Evolutionary conservation across 768 basidiomycete species (phyloP).

Genomic region (Podaxis sp.): DNA sequence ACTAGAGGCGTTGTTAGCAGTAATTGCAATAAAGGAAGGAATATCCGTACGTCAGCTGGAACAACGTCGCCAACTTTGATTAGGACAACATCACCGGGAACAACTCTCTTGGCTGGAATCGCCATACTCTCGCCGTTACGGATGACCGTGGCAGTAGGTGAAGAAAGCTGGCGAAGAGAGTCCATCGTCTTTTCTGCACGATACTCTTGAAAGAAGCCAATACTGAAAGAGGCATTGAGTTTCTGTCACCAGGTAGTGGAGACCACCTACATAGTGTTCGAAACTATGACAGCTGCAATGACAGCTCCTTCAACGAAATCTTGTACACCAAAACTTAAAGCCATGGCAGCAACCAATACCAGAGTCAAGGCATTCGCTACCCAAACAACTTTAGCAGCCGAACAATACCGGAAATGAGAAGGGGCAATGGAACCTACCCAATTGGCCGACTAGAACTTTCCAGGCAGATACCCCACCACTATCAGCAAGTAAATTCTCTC

Average conservation of each 20-base stretch:
- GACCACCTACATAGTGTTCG: slow-evolving; percentile 36
- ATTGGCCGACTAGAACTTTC: slow-evolving; percentile 32
- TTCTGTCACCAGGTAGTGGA: neutral
- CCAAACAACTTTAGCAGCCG: too few species aligned
- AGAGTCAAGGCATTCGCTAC: slow-evolving; percentile 41
- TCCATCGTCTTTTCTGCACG: slow-evolving; percentile 50
- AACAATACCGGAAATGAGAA: too few species aligned
- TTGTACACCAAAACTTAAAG: slow-evolving; percentile 52
- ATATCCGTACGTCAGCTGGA: slow-evolving; percentile 39
- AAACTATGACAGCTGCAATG: slow-evolving; percentile 41
- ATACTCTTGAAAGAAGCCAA: slow-evolving; percentile 49
- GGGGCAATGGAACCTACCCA: slow-evolving; percentile 20
- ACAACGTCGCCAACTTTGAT: slow-evolving; percentile 41
- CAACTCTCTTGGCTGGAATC: slow-evolving; percentile 41
- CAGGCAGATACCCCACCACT: slow-evolving; percentile 33
- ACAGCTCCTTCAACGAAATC: slow-evolving; percentile 54
- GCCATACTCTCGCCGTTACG: slow-evolving; percentile 38
- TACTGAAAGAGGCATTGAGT: slow-evolving; percentile 19
- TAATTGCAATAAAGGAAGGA: neutral
- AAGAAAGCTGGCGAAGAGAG: slow-evolving; percentile 44
- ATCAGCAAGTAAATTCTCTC: slow-evolving; percentile 33
- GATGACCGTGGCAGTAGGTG: slow-evolving; percentile 44
- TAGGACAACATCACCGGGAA: slow-evolving; percentile 39
- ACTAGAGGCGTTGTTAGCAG: slow-evolving; percentile 19
- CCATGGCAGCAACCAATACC: slow-evolving; percentile 38